These are phyloP conservation scores for Pyronema domesticum DNA, from an alignment of 495 filamentous ascomycete genomes.

Conservation along the genomic window DNA sequence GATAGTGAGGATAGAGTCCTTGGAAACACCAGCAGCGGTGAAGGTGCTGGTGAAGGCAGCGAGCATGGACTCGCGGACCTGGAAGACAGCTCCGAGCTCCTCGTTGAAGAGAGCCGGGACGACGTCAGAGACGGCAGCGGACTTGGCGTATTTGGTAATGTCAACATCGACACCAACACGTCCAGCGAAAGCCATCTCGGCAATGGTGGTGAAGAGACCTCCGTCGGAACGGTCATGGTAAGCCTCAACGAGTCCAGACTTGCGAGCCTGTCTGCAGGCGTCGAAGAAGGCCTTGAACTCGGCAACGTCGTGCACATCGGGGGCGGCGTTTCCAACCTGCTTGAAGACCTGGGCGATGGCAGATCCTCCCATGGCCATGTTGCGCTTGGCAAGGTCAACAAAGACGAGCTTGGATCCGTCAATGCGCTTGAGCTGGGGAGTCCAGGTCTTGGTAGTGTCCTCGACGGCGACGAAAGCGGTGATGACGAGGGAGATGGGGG, in stretches of 20 bases:
- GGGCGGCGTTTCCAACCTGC: conserved; percentile 64
- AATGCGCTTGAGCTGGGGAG: conserved; percentile 68
- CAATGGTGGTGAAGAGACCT: conserved; percentile 77
- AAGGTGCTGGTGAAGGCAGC: conserved; percentile 77
- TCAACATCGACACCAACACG: conserved; percentile 75
- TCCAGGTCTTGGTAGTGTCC: conserved; percentile 76
- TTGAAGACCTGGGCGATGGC: conserved; percentile 85
- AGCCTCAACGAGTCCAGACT: conserved; percentile 71
- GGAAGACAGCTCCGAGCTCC: conserved; percentile 94
- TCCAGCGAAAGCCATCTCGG: conserved; percentile 97
- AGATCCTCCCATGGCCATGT: conserved; percentile 71
- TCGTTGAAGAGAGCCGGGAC: conserved; percentile 79
- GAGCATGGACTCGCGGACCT: conserved; percentile 69
- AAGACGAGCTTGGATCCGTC: conserved; percentile 81
- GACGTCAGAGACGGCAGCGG: conserved; percentile 40
- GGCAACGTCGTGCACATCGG: conserved; percentile 66
- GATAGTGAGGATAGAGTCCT: conserved; percentile 62
- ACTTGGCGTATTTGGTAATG: conserved; percentile 32
- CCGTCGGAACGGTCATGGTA: conserved; percentile 93
- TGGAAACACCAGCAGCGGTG: conserved; percentile 63
- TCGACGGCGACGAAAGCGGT: conserved; percentile 74
- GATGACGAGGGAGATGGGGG: conserved; percentile 76
- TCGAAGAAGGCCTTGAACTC: conserved; percentile 84
- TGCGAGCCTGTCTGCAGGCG: conserved; percentile 69
- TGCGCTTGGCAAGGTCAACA: conserved; percentile 67